Conservation (phyloP, 2,329 filamentous ascomycete genomes). For the Diaporthe citrichinensis region DNA sequence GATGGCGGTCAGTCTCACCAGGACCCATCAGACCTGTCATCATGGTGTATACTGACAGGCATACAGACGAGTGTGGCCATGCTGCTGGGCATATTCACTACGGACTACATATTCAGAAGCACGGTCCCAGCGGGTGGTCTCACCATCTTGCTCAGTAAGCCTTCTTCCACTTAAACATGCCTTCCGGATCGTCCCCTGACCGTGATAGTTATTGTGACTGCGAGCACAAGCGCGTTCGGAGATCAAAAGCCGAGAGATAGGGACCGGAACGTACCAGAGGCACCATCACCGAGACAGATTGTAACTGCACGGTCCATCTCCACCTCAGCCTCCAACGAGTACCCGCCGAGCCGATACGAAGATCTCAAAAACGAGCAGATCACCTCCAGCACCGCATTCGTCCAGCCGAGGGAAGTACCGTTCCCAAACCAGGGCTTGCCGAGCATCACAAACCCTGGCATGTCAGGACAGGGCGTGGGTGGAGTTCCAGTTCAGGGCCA, state of each 20-base stretch:
- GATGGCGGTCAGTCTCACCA: constrained; percentile 62
- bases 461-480: constrained; percentile 53
- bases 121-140: constrained; percentile 66
- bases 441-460: constrained; percentile 54
- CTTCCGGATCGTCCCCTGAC: constrained; percentile 3
- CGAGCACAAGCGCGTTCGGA: constrained; percentile 54
- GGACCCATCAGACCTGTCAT: not conserved
- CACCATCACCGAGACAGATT: constrained; percentile 55
- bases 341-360: constrained; percentile 63
- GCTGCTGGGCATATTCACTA: constrained; percentile 61
- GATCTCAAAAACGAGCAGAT: constrained; percentile 61
- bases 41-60: constrained; percentile 42
- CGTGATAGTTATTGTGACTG: constrained; percentile 54
- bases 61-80: constrained; percentile 65
- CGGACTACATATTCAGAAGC: constrained; percentile 61
- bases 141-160: constrained; percentile 63
- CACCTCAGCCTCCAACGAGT: constrained; percentile 57
- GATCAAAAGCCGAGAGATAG: constrained; percentile 46
- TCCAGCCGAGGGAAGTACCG: constrained; percentile 51
- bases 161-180: not conserved
- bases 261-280: constrained; percentile 53
- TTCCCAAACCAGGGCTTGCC: constrained; percentile 50
- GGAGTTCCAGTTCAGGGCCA: constrained; percentile 57
- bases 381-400: constrained; percentile 54
- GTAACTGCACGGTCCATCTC: constrained; percentile 56